Evolutionary conservation across 1,284 basidiomycete species (phyloP), one percentile per base, ranked within the genome.

Genomic region (Cryptococcus jaspeensis): DNA sequence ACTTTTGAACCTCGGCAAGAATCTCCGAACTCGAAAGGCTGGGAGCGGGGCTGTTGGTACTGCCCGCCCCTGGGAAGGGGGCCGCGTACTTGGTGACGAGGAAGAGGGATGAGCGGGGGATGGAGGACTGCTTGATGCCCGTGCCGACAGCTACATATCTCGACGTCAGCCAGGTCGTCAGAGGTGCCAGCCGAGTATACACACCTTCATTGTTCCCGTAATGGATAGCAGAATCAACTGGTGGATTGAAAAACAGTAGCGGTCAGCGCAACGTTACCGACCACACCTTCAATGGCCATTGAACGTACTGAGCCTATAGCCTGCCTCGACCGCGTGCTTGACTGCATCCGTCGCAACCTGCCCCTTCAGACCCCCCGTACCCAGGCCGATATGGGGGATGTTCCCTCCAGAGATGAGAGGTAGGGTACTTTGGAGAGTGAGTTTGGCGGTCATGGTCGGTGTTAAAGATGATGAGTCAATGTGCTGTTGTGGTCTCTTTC

Each of bases 351-450:
- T 79, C 43, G 78, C 55, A 4, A 47, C 49, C 16, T 60, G 55
- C 8, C 47, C 54, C 36, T 53, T 56, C 44, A 60, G 37, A 41
- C 59, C 59, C 1, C 59, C 59, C 1, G 59, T 53, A 16, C 90
- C 89, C 55, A 90, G 85, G 2, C 89, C 90, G 2, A 92, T 80
- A 16, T 83, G 73, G 45, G 89, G 89, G 78, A 92, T 86, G 37
- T 56, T 32, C 39, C 62, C 36, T 44, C 73, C 73, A 7, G 70
- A 70, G 41, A 63, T 55, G 22, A 76, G 65, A 18, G 53, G 60
- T n/a, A 67, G 55, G 3, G 64, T 69, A 25, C 66, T 69, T 16
- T 59, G 44, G 9, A 72, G 54, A 1, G 60, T 54, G 41, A 72
- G 65, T n/a, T n/a, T n/a, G n/a, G n/a, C n/a, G n/a, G n/a, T n/a